These are phyloP conservation scores for Didymella pomorum DNA, from an alignment of 2,329 filamentous ascomycete genomes.

Conservation along the genomic window DNA sequence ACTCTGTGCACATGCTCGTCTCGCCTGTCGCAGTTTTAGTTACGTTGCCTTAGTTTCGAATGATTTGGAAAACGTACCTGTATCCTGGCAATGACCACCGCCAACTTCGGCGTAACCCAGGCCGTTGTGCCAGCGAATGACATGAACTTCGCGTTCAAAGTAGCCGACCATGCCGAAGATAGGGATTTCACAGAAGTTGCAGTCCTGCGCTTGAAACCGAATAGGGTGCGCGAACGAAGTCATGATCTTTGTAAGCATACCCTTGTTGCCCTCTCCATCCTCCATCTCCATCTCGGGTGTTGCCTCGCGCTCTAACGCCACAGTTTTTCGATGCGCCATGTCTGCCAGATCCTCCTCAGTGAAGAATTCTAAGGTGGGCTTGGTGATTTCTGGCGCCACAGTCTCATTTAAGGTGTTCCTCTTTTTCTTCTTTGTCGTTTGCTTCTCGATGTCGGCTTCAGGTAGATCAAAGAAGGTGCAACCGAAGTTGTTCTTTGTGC, in stretches of 20 bases:
- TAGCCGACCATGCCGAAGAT: constrained; percentile 53
- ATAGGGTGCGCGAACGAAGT: constrained; percentile 56
- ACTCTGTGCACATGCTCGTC: constrained; percentile 39
- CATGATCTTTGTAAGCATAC: constrained; percentile 40
- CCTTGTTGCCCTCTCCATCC: constrained; percentile 38
- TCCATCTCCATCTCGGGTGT: constrained; percentile 39
- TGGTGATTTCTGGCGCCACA: constrained; percentile 15
- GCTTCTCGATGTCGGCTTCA: constrained; percentile 11
- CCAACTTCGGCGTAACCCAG: constrained; percentile 51
- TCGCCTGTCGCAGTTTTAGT: neutral
- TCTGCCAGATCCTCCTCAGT: constrained; percentile 29
- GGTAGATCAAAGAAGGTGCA: constrained; percentile 44
- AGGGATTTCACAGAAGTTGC: constrained; percentile 55
- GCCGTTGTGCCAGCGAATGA: constrained; percentile 47
- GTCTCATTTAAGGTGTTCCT: neutral
- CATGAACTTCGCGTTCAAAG: constrained; percentile 44
- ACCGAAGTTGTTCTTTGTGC: constrained; percentile 33
- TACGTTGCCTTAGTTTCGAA: too few relatives aligned
- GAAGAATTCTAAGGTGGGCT: constrained; percentile 16
- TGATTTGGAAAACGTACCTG: neutral
- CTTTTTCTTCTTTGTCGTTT: constrained; percentile 10
- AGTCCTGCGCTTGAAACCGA: constrained; percentile 42
- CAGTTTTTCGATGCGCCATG: constrained; percentile 16
- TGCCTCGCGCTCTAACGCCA: constrained; percentile 19
- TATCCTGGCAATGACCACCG: constrained; percentile 48